Evolutionary conservation across 1,284 basidiomycete species (phyloP).

Genomic region (Cutaneotrichosporon sp.): DNA sequence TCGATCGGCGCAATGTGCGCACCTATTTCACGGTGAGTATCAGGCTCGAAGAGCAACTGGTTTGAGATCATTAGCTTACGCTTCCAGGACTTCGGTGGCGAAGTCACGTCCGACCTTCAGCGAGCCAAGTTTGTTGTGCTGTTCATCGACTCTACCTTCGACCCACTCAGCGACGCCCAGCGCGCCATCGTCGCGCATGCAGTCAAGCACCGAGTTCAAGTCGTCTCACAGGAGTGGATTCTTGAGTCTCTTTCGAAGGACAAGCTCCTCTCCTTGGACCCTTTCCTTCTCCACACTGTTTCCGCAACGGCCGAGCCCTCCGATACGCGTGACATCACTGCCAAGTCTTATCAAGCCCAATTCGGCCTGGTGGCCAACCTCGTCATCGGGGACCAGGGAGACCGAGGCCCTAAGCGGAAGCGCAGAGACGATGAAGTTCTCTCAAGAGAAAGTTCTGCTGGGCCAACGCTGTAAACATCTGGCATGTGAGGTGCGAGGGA

Average conservation of each 20-base stretch:
- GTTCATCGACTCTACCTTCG: neutral
- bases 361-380: neutral
- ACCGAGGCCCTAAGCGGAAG: too few relatives aligned
- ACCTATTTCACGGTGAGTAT: too few relatives aligned
- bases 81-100: neutral
- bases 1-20: too few relatives aligned
- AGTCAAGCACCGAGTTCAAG: neutral
- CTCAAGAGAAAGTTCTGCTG: neutral
- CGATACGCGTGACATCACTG: neutral
- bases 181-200: neutral
- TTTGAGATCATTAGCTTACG: neutral
- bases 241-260: neutral
- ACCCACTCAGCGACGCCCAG: neutral
- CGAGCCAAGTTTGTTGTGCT: neutral
- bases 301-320: neutral
- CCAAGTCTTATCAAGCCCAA: neutral
- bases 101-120: neutral
- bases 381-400: too few relatives aligned
- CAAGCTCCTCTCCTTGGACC: neutral
- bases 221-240: neutral
- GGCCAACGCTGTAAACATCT: too few relatives aligned
- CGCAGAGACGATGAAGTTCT: neutral
- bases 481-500: too few relatives aligned
- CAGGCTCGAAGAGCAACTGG: too few relatives aligned
- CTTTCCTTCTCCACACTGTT: neutral